Evolutionary conservation across 2,329 filamentous ascomycete genomes (phyloP).

Genomic region (Aureobasidium sp.): DNA sequence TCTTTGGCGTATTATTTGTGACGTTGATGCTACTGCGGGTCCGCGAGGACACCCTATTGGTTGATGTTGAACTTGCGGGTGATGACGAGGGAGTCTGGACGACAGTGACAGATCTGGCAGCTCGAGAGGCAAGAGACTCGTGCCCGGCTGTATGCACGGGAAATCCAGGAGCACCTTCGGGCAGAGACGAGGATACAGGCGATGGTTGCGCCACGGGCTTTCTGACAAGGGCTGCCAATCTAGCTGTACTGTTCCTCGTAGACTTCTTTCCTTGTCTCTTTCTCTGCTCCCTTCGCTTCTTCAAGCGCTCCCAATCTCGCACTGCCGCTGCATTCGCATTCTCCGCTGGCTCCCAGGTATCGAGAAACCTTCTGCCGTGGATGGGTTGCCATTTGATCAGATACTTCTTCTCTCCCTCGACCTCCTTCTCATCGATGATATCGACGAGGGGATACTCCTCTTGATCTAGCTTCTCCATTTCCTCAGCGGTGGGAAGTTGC

Average conservation of each 20-base stretch:
- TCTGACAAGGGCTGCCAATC: too few relatives aligned
- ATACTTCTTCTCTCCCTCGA: background rate
- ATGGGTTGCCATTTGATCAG: slow-evolving; percentile 8
- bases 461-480: background rate
- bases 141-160: background rate
- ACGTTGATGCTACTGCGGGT: background rate
- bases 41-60: background rate
- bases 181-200: background rate
- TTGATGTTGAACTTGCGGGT: background rate
- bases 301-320: background rate
- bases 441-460: background rate
- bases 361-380: background rate
- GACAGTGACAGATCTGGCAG: background rate
- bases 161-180: background rate
- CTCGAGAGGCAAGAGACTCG: background rate
- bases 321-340: background rate
- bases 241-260: background rate
- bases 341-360: slow-evolving; percentile 1
- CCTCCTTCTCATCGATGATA: background rate
- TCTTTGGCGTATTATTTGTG: background rate
- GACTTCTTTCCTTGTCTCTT: background rate
- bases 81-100: background rate
- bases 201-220: background rate
- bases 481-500: background rate
- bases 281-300: background rate